Percentiles rank a stretch among this genome's conserved stretches.
Evolutionary conservation across 805 yeast genomes (phyloP).

Genomic region (Maudiozyma turicensis): DNA sequence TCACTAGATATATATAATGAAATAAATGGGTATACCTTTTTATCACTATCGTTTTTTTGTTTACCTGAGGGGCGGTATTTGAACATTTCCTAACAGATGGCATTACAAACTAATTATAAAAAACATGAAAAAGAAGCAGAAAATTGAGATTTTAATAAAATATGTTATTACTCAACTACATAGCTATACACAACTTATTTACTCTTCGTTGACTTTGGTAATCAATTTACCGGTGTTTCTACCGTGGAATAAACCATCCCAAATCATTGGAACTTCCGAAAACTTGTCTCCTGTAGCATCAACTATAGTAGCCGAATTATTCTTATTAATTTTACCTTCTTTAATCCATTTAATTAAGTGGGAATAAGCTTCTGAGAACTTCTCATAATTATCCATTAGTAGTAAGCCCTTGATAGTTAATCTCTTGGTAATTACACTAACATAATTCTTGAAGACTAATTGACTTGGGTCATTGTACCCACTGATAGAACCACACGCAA

Average conservation of each 20-base stretch:
- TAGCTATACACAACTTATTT: background rate
- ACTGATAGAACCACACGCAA: constrained; percentile 58
- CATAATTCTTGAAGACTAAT: constrained; percentile 33
- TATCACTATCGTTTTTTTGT: background rate
- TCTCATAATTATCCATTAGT: constrained; percentile 34
- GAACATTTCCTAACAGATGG: background rate
- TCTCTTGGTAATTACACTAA: constrained; percentile 39
- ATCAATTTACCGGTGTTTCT: constrained; percentile 43
- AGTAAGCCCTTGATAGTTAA: constrained; percentile 46
- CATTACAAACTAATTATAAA: background rate
- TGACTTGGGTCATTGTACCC: constrained; percentile 40
- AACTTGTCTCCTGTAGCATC: constrained; percentile 36
- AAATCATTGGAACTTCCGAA: constrained; percentile 35
- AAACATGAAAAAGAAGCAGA: background rate
- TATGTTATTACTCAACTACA: too few species aligned
- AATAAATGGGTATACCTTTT: background rate
- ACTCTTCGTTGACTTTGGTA: constrained; percentile 32
- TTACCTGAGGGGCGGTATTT: background rate
- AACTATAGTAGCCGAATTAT: constrained; percentile 32
- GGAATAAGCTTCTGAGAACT: constrained; percentile 32
- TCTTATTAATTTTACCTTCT: constrained; percentile 34
- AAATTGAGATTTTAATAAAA: too few species aligned
- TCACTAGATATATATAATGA: too few species aligned
- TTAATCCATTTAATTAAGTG: constrained; percentile 31
- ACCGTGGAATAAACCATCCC: constrained; percentile 39